Conservation (phyloP, 2,329 filamentous ascomycete genomes). For the Nemania diffusa region DNA sequence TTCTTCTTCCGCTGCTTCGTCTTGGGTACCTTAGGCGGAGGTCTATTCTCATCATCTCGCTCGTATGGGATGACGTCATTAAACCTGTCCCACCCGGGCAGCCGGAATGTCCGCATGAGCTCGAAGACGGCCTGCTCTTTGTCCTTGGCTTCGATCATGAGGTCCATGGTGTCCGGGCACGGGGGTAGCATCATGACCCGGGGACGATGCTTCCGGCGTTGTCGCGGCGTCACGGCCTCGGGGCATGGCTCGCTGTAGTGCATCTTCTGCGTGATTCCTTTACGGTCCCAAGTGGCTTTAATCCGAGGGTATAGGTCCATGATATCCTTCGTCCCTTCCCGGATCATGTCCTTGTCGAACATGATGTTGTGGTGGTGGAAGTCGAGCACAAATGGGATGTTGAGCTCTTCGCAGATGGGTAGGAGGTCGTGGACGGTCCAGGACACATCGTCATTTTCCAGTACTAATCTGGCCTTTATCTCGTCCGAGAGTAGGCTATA, state of each 20-base stretch:
- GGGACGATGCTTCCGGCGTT: conserved; percentile 86
- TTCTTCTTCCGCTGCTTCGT: conserved; percentile 58
- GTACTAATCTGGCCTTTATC: conserved; percentile 82
- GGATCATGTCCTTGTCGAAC: conserved; percentile 76
- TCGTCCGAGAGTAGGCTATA: conserved; percentile 73
- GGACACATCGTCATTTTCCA: conserved; percentile 94
- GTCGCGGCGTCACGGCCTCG: conserved; percentile 78
- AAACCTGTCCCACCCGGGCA: conserved; percentile 81
- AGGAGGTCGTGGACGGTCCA: conserved; percentile 94
- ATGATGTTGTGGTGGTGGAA: conserved; percentile 97
- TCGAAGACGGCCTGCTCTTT: conserved; percentile 98
- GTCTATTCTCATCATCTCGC: conserved; percentile 78
- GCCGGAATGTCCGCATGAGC: conserved; percentile 86
- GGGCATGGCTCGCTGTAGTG: conserved; percentile 89
- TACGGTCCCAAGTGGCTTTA: conserved; percentile 82
- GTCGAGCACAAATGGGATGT: conserved; percentile 91
- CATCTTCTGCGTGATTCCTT: conserved; percentile 93
- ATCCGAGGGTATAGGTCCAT: conserved; percentile 79
- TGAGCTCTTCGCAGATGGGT: conserved; percentile 90
- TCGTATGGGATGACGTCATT: conserved; percentile 82
- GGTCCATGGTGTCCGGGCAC: conserved; percentile 83
- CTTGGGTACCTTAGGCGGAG: conserved; percentile 58
- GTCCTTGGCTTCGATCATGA: conserved; percentile 99
- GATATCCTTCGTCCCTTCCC: conserved; percentile 88
- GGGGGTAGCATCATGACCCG: conserved; percentile 84